phyloP scores from a whole-genome alignment of 257 asterid genomes.

The Nicotiana sylvestris region DNA sequence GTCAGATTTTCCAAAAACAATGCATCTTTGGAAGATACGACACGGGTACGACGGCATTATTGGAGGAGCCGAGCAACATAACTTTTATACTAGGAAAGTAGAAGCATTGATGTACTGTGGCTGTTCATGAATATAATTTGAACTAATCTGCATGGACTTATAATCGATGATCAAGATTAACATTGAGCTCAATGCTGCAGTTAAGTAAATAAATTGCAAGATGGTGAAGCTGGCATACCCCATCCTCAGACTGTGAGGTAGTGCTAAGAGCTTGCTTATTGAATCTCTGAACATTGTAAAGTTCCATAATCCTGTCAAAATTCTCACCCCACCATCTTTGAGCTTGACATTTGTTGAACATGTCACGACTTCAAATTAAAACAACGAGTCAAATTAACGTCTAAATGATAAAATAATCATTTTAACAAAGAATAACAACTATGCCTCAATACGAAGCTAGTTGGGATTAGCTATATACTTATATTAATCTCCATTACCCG shows the following conservation, averaged over 20 bases:
- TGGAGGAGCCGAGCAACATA: too few species aligned
- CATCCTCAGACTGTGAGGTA: constrained; percentile 77
- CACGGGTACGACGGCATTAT: too few species aligned
- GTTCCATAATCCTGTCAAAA: constrained; percentile 77
- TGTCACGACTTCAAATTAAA: constrained; percentile 58
- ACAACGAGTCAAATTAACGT: constrained; percentile 1
- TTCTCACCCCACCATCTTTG: constrained; percentile 92
- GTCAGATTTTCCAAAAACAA: too few species aligned
- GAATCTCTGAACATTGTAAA: constrained; percentile 77
- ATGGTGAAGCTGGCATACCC: constrained; percentile 39
- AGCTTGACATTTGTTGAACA: constrained; percentile 83
- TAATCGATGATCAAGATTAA: not conserved
- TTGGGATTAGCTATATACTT: too few species aligned
- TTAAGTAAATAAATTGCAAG: not conserved
- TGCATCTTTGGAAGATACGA: too few species aligned
- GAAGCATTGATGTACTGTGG: not conserved
- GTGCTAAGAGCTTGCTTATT: constrained; percentile 66
- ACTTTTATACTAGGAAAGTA: not conserved
- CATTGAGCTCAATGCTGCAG: not conserved
- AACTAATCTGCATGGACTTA: not conserved
- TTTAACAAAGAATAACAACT: not conserved
- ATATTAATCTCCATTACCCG: not conserved
- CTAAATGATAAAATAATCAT: not conserved
- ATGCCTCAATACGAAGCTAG: not conserved
- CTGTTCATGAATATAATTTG: not conserved